Evolutionary conservation across 768 basidiomycete species (phyloP).

Genomic region (Leccinum sublutescens): DNA sequence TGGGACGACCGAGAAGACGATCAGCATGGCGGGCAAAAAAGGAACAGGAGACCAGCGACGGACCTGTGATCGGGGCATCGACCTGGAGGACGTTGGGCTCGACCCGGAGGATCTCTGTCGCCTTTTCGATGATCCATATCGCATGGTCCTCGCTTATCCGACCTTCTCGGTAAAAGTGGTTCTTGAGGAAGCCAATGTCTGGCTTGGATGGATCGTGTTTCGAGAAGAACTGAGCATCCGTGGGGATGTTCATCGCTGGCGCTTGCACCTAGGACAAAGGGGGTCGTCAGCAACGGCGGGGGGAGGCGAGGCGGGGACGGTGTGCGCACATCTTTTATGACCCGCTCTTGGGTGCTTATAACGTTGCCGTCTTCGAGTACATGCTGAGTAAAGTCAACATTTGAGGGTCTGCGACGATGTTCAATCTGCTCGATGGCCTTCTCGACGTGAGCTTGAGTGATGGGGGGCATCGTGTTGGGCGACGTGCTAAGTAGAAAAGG

Average conservation of each 20-base stretch:
- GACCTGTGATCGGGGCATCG: conserved; percentile 97
- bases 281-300: conserved; percentile 7
- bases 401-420: conserved; percentile 48
- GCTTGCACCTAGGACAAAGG: conserved; percentile 78
- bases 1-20: conserved; percentile 30
- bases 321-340: conserved; percentile 84
- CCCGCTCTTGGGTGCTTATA: conserved; percentile 92
- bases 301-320: neutral
- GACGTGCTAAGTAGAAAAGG: neutral
- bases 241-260: conserved; percentile 90
- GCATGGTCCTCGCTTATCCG: conserved; percentile 94
- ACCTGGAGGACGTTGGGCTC: conserved; percentile 93
- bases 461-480: conserved; percentile 30
- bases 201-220: conserved; percentile 83
- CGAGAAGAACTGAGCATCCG: conserved; percentile 92
- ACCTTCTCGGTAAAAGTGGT: conserved; percentile 98
- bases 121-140: conserved; percentile 86
- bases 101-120: conserved; percentile 73
- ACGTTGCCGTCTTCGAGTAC: conserved; percentile 88
- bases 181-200: conserved; percentile 95
- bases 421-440: conserved; percentile 38
- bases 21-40: conserved; percentile 1
- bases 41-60: neutral
- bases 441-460: conserved; percentile 35
- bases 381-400: conserved; percentile 91